A percentile compares a stretch with the other conserved stretches of the same genome.
These are phyloP conservation scores for Fusarium sp. DNA, from an alignment of 2,329 filamentous ascomycete species.

Conservation along the genomic window DNA sequence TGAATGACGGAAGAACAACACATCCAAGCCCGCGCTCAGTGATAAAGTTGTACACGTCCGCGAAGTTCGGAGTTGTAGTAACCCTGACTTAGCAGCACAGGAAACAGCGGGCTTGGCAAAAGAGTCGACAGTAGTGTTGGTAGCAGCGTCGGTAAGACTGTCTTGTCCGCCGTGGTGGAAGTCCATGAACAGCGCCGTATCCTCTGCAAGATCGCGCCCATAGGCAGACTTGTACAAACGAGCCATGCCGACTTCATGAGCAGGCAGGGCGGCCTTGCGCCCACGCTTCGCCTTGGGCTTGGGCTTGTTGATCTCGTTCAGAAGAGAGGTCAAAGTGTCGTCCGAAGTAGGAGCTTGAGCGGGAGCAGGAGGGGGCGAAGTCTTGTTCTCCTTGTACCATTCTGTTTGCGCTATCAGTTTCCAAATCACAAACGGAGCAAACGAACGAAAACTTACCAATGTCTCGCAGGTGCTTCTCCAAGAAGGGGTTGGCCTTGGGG, in stretches of 20 bases:
- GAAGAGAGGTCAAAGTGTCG: constrained; percentile 7
- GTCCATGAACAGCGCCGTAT: too few relatives aligned
- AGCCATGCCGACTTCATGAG: background rate
- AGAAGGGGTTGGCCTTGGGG: constrained; percentile 51
- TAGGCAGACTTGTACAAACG: background rate
- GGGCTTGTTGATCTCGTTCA: background rate
- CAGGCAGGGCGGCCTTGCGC: background rate
- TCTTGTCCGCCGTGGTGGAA: too few relatives aligned
- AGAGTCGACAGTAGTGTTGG: too few relatives aligned
- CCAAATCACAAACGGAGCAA: background rate
- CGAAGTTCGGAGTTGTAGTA: background rate
- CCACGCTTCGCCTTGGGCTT: constrained; percentile 8
- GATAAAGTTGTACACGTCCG: background rate
- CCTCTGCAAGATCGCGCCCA: background rate
- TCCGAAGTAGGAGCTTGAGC: background rate
- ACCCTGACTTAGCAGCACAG: background rate
- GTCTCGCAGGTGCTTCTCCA: constrained; percentile 49
- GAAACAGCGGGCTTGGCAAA: too few relatives aligned
- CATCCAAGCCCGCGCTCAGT: background rate
- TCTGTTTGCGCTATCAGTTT: constrained; percentile 21
- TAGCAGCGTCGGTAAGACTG: too few relatives aligned
- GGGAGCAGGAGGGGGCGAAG: constrained; percentile 17
- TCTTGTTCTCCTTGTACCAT: constrained; percentile 26
- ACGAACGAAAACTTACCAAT: constrained; percentile 30
- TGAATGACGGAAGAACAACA: background rate